Base-by-base conservation (phyloP, 352 stramenopile species). In the Phytophthora boehmeriae region DNA sequence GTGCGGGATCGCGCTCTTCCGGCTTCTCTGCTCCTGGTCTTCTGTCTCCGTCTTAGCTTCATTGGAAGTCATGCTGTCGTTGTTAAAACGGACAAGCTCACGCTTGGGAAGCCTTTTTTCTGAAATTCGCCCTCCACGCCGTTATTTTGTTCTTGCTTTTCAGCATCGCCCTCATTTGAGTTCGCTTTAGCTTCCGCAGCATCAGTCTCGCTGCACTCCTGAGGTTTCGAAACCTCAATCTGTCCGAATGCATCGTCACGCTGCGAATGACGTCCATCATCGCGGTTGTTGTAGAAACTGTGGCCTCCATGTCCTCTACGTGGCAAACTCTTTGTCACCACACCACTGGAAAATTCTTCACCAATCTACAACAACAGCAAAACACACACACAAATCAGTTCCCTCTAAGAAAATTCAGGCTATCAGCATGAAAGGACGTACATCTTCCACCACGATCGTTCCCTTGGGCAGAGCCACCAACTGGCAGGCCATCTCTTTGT, bases 401-500 rank as follows among this genome's bases (percentile, higher is more conserved):
- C 9, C 4, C 8, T 39, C 34, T 39, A 13, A 13, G 2, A 39
- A 39, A 4, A 14, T 9, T 13, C 8, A 4, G 3, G 10, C 8
- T 39, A 4, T 39, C 34, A 4, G 25, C 17, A 30, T 25, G 19
- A 43, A 19, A 23, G 13, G 36, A 72, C 63, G 50, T 53, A 86
- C 76, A 22, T 86, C 77, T 59, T 93, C 85, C 55, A 86, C 69
- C 19, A 89, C 72, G 61, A 93, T 93, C 16, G 82, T 82, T 49
- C 85, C 85, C 57, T 90, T 90, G 45, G 85, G 77, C 41, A 93
- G 56, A 1, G 58, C 49, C 17, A 87, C 74, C 38, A 93, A 66
- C 57, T 91, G 82, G 14, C 78, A 78, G 11, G 85, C 85, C 47
- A 90, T 83, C 54, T 92, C 80, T 54, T 90, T 90, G 47, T 81